A percentile compares a stretch with the other conserved stretches of the same genome.
Conservation (phyloP, 495 filamentous ascomycete species). For the Pyrenula aspistea region DNA sequence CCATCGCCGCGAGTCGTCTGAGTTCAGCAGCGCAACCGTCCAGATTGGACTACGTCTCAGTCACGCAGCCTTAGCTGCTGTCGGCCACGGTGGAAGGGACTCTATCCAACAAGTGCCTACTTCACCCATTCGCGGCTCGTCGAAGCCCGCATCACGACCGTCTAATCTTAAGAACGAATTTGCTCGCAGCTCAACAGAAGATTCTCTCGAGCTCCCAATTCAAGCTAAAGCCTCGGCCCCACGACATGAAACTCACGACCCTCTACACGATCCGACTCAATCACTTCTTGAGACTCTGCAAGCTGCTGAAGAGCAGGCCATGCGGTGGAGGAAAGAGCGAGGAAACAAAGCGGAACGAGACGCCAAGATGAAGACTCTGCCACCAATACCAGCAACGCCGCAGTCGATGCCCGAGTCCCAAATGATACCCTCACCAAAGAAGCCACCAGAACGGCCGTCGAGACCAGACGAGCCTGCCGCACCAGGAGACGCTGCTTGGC, state of each 20-base stretch:
- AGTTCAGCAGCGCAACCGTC: conserved; percentile 20
- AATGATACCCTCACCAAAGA: not conserved
- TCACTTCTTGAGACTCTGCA: not conserved
- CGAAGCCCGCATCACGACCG: not conserved
- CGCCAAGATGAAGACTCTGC: not conserved
- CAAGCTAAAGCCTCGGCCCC: not conserved
- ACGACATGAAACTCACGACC: not conserved
- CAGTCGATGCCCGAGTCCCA: not conserved
- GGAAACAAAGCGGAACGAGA: not conserved
- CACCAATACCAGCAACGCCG: not conserved
- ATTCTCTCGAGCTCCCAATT: not conserved
- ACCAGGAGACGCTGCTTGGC: not conserved
- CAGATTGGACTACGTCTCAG: conserved; percentile 25
- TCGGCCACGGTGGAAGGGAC: not conserved
- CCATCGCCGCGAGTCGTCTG: conserved; percentile 20
- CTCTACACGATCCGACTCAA: not conserved
- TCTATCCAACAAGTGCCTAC: not conserved
- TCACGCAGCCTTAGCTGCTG: not conserved
- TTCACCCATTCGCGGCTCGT: not conserved
- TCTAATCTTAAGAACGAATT: not conserved
- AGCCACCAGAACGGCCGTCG: not conserved
- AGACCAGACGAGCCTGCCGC: not conserved
- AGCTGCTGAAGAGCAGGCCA: not conserved
- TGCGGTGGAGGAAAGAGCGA: not conserved
- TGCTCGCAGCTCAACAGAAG: not conserved